Evolutionary conservation across 768 basidiomycete species (phyloP), one percentile per base, ranked within the genome.

Genomic region (Nidularia pulvinata): DNA sequence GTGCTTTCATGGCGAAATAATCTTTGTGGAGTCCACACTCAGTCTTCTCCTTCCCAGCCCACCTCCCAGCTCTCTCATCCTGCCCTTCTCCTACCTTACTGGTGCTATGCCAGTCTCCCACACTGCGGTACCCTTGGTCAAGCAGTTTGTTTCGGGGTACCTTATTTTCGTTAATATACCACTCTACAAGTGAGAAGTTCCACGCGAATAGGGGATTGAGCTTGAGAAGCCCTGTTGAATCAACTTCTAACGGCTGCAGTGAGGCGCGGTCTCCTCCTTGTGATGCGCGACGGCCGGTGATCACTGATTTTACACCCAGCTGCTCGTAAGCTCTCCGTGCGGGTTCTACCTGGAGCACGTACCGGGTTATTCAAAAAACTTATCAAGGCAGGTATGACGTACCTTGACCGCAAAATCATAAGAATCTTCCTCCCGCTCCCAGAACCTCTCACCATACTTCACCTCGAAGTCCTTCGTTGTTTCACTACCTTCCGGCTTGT

Each of bases 21-120:
- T 98, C 93, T 68, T 88, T 83, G 70, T 99, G 96, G 57, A 99
- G 67, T 2, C 97, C 97, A 68, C 97, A 98, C 69, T 98, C 96
- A 2, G 93, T 93, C 80, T 98, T 99, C 55, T 80, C 78, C 65
- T 81, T 88, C 5, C 91, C 93, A 2, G 88, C 86, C 97, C 97
- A 99, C 51, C 97, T 75, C 1, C 96, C 96, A 1, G 89, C 86
- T 25, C 97, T 82, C 71, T 99, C 97, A 55, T 92, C 92, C 42
- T 89, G 82, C 0, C 82, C 86, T 55, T 85, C 86, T 60, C 69
- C 78, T 11, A 78, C 78, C 68, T 83, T 83, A n/a, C 68, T 69
- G 0, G 97, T 99, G 57, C 93, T 95, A 72, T 99, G 97, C 91
- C 95, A 96, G 70, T 99, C 97, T 3, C 97, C 97, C 57, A 99